phyloP scores from a whole-genome alignment of 1,284 basidiomycete genomes.

The Pterulicium gracile region DNA sequence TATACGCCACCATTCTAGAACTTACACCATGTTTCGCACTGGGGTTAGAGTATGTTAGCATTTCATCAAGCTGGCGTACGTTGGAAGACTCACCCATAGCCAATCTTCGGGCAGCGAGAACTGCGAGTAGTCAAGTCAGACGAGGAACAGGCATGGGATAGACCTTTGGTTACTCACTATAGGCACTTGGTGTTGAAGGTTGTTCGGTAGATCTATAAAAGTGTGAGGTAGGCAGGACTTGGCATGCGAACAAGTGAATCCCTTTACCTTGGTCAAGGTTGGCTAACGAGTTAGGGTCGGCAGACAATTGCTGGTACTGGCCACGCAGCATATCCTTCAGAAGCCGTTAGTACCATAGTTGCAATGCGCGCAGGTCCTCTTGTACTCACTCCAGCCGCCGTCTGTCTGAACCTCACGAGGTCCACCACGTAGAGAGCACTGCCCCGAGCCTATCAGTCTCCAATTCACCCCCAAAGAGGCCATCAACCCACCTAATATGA shows the following conservation, averaged over 20 bases:
- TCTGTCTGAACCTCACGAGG: slow-evolving; percentile 88
- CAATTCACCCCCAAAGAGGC: slow-evolving; percentile 6
- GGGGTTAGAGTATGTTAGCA: slow-evolving; percentile 2
- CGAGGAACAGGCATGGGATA: too few species aligned
- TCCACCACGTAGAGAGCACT: slow-evolving; percentile 96
- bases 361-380: slow-evolving; percentile 3
- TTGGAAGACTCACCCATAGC: slow-evolving; percentile 64
- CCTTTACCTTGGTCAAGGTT: slow-evolving; percentile 84
- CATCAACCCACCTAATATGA: slow-evolving; percentile 69
- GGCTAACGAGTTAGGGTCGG: slow-evolving; percentile 87
- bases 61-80: slow-evolving; percentile 3
- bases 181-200: slow-evolving; percentile 78
- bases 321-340: slow-evolving; percentile 78
- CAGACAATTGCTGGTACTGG: slow-evolving; percentile 87
- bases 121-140: slow-evolving; percentile 27
- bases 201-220: slow-evolving; percentile 78
- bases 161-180: slow-evolving; percentile 48
- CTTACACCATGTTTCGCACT: slow-evolving; percentile 86
- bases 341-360: slow-evolving; percentile 5
- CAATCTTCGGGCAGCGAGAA: slow-evolving; percentile 83
- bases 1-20: slow-evolving; percentile 7
- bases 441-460: slow-evolving; percentile 8
- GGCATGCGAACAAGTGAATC: background rate
- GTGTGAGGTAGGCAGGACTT: background rate
- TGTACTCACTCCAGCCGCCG: slow-evolving; percentile 67